phyloP scores from a whole-genome alignment of 192 early-diverging fungal genomes.

The Dispira parvispora region DNA sequence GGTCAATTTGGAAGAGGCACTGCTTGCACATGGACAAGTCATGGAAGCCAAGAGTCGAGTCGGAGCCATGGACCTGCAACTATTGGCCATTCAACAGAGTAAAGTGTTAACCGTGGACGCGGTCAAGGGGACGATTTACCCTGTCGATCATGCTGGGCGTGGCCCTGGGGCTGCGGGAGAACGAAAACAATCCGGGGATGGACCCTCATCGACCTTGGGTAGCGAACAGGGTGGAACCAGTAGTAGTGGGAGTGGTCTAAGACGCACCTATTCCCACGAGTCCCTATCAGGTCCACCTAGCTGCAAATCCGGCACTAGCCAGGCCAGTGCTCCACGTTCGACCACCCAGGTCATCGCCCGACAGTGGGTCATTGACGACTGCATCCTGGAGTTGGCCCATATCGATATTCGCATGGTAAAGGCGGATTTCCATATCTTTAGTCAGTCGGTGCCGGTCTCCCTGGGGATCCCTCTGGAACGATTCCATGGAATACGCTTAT shows the following conservation, averaged over 20 bases:
- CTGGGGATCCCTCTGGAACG: slow-evolving; percentile 2
- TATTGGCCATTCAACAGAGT: slow-evolving; percentile 9
- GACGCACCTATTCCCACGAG: not conserved
- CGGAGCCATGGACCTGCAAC: slow-evolving; percentile 5
- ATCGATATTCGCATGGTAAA: slow-evolving; percentile 28
- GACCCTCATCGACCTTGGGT: not conserved
- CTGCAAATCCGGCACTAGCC: not conserved
- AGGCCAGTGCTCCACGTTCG: not conserved
- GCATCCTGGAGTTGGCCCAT: slow-evolving; percentile 28
- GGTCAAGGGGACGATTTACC: slow-evolving; percentile 3
- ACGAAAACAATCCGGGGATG: not conserved
- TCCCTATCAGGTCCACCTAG: not conserved
- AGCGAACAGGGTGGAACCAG: not conserved
- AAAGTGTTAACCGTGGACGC: slow-evolving; percentile 1
- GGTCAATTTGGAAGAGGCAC: not conserved
- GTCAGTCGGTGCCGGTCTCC: slow-evolving; percentile 10
- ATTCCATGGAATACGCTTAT: slow-evolving; percentile 19
- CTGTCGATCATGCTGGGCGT: not conserved
- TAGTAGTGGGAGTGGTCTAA: not conserved
- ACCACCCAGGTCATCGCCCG: slow-evolving; percentile 17
- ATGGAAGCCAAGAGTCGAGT: slow-evolving; percentile 6
- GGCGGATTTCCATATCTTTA: slow-evolving; percentile 17
- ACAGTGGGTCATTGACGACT: slow-evolving; percentile 32
- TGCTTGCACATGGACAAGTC: slow-evolving; percentile 2
- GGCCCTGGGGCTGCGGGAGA: not conserved